Percentiles rank a stretch among this genome's conserved stretches.
These are phyloP conservation scores for Myriosclerotinia scirpicola DNA, from an alignment of 2,329 filamentous ascomycete genomes.

Conservation along the genomic window DNA sequence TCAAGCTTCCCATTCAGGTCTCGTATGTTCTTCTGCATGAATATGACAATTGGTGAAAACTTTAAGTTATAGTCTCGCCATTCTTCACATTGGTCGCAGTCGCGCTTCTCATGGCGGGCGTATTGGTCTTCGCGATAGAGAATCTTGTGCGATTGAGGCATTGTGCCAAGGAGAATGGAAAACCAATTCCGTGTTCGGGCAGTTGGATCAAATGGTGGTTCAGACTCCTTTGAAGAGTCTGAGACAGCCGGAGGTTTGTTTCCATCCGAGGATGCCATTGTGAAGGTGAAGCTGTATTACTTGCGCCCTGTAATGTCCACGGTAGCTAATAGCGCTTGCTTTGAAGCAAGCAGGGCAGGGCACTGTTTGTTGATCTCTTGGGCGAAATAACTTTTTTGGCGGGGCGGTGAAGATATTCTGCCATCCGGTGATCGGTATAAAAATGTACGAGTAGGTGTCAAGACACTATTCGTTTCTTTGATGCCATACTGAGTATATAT, in stretches of 20 bases:
- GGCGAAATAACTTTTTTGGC: slow-evolving; percentile 4
- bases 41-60: slow-evolving; percentile 83
- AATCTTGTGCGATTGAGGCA: slow-evolving; percentile 18
- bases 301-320: neutral
- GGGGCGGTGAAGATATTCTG: slow-evolving; percentile 20
- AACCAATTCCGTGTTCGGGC: slow-evolving; percentile 23
- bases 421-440: neutral
- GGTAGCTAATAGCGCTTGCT: no score
- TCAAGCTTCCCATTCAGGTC: slow-evolving; percentile 77
- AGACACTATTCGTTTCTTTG: slow-evolving; percentile 1
- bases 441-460: neutral
- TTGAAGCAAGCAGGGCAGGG: neutral
- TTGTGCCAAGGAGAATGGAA: slow-evolving; percentile 22
- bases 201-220: slow-evolving; percentile 18
- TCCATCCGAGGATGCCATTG: slow-evolving; percentile 12
- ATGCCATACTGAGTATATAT: neutral
- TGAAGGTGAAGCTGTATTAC: neutral
- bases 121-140: slow-evolving; percentile 66
- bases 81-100: slow-evolving; percentile 79
- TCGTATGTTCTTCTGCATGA: slow-evolving; percentile 77
- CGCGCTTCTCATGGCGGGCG: slow-evolving; percentile 69
- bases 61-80: slow-evolving; percentile 80
- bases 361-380: neutral
- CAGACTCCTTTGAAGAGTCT: neutral
- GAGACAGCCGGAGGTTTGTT: slow-evolving; percentile 19